phyloP scores from a whole-genome alignment of 148 eudicot species.

The Pharnaceum exiguum region DNA sequence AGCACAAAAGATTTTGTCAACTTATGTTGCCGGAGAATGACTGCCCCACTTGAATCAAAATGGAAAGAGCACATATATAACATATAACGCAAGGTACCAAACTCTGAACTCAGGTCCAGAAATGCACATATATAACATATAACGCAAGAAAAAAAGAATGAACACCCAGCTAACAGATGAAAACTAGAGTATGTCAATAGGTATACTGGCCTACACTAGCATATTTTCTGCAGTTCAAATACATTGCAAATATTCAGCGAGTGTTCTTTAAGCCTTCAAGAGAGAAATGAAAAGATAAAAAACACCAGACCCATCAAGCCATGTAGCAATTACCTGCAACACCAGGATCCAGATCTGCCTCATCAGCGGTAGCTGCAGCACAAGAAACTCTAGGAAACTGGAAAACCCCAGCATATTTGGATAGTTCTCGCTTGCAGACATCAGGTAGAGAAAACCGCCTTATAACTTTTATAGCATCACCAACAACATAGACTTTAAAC shows the following conservation, averaged over 20 bases:
- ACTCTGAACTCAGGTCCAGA: too few species aligned
- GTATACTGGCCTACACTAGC: too few species aligned
- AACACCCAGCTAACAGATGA: too few species aligned
- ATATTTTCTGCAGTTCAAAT: too few species aligned
- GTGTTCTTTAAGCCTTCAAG: too few species aligned
- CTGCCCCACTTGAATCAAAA: neutral
- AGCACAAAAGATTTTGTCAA: neutral
- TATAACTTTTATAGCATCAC: conserved; percentile 53
- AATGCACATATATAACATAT: too few species aligned
- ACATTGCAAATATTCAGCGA: neutral
- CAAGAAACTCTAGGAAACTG: conserved; percentile 71
- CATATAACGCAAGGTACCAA: too few species aligned
- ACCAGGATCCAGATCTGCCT: conserved; percentile 59
- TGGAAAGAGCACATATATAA: too few species aligned
- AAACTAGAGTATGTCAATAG: too few species aligned
- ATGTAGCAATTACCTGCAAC: conserved; percentile 39
- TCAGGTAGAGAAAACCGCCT: conserved; percentile 69
- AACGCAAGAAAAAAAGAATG: too few species aligned
- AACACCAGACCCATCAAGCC: neutral
- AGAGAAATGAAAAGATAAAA: neutral
- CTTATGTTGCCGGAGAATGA: neutral
- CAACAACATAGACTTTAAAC: conserved; percentile 63
- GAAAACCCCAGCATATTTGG: conserved; percentile 48
- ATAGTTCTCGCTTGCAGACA: conserved; percentile 45
- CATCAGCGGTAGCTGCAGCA: conserved; percentile 67